A percentile compares a stretch with the other conserved stretches of the same genome.
These are phyloP conservation scores for Melanomma pulvis-pyrius DNA, from an alignment of 495 filamentous ascomycete species.

Conservation along the genomic window DNA sequence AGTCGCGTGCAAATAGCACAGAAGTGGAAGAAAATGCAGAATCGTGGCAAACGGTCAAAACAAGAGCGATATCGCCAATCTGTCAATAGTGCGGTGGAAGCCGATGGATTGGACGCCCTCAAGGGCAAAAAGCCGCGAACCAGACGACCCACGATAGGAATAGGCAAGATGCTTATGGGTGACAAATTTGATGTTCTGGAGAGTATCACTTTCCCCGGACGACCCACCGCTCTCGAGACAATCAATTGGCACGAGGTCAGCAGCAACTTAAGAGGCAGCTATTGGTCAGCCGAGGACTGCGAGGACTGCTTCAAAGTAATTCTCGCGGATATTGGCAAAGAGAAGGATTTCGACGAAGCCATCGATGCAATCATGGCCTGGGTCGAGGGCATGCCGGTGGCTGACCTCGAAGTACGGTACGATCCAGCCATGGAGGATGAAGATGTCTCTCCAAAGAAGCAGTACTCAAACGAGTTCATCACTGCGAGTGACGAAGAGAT, in stretches of 20 bases:
- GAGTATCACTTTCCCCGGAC: not conserved
- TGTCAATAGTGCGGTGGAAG: too few species aligned
- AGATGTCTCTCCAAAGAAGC: not conserved
- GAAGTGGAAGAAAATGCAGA: not conserved
- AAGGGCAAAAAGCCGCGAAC: not conserved
- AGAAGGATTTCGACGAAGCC: not conserved
- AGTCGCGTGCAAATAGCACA: not conserved
- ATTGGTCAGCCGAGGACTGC: not conserved
- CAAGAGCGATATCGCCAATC: too few species aligned
- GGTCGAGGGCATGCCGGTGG: not conserved
- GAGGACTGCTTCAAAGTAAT: not conserved
- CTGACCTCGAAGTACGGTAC: not conserved
- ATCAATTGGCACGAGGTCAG: not conserved
- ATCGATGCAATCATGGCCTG: not conserved
- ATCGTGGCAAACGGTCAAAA: not conserved
- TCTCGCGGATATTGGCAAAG: not conserved
- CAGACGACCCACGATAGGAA: not conserved
- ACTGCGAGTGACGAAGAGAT: too few species aligned
- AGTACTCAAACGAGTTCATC: too few species aligned
- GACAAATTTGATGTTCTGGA: not conserved
- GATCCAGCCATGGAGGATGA: not conserved
- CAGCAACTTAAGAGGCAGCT: not conserved
- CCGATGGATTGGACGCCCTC: too few species aligned
- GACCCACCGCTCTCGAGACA: not conserved
- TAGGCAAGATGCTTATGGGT: not conserved